Evolutionary conservation across 2,329 filamentous ascomycete genomes (phyloP), one percentile per base, ranked within the genome.

Genomic region (Aspergillus quadrilineatus): DNA sequence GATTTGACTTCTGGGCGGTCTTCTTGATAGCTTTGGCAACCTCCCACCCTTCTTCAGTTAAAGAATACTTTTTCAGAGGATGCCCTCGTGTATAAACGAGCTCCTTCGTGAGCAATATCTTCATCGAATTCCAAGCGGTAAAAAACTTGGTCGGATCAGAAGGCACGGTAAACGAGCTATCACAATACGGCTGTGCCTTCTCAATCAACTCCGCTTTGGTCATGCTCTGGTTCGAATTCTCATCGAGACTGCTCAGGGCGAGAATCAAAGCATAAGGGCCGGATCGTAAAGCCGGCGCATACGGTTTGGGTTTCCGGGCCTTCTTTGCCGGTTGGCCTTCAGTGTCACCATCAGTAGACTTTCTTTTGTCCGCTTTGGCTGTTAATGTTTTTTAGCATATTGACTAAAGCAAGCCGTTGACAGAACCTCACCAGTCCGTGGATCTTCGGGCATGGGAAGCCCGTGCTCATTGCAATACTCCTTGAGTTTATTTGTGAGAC

Each of bases 81-180:
- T 87, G 80, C 0, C 89, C 87, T 52, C 84, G 85, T 63, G 89
- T 86, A 55, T 85, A 86, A 0, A 92, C 88, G 3, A 92, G 75
- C 56, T 91, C 88, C 67, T 92, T 91, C 53, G 85, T 80, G 4
- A 86, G 63, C 32, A 94, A 75, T 0, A 87, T 90, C 68, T 89
- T 90, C 82, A 93, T 92, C 1, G 89, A 91, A 65, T 84, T 88
- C 89, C 89, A 94, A 0, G 90, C 90, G 0, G 89, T 93, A 64
- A 90, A 89, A 65, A 84, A 89, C 55, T 86, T 88, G 9, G 80
- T 86, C 0, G 88, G 78, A 53, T 90, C 87, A 41, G 77, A 79
- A 0, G 88, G 86, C 0, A 82, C 84, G 0, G 82, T 87, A 65
- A 91, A 92, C 0, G 89, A 92, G 1, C 86, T 76, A 67, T 92